Percentiles rank a stretch among this genome's conserved stretches.
Conservation (phyloP, 1,139 yeast genomes). For the Candida tetrigidarum region DNA sequence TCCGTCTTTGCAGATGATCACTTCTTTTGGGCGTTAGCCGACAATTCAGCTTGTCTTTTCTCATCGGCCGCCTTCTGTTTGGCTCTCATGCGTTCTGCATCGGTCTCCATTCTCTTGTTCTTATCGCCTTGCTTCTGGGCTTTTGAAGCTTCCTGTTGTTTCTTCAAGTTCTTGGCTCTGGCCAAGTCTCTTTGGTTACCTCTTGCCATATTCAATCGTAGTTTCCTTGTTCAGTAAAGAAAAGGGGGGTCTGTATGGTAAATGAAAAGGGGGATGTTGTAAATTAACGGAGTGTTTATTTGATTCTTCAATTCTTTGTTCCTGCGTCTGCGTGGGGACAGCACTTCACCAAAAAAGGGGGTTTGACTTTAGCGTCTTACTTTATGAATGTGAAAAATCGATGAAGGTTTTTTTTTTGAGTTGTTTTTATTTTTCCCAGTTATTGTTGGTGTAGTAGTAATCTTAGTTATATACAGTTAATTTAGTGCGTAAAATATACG, state of each 20-base stretch:
- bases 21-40: slow-evolving; percentile 21
- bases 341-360: background rate
- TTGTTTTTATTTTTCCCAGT: background rate
- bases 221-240: slow-evolving; percentile 6
- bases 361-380: background rate
- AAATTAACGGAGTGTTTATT: slow-evolving; percentile 1
- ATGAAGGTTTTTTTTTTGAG: too few species aligned
- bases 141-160: slow-evolving; percentile 65
- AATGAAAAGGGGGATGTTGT: background rate
- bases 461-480: too few species aligned
- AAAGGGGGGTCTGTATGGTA: background rate
- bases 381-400: slow-evolving; percentile 2
- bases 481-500: too few species aligned
- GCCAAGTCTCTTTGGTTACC: slow-evolving; percentile 98
- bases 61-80: slow-evolving; percentile 76
- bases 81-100: slow-evolving; percentile 86
- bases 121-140: slow-evolving; percentile 78
- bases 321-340: slow-evolving; percentile 3
- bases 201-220: slow-evolving; percentile 66
- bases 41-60: slow-evolving; percentile 50
- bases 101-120: slow-evolving; percentile 84
- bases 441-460: too few species aligned
- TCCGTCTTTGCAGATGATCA: too few species aligned
- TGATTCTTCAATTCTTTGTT: too few species aligned
- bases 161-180: slow-evolving; percentile 84